Conservation (phyloP, 768 basidiomycete genomes). For the Calocera cornea region DNA sequence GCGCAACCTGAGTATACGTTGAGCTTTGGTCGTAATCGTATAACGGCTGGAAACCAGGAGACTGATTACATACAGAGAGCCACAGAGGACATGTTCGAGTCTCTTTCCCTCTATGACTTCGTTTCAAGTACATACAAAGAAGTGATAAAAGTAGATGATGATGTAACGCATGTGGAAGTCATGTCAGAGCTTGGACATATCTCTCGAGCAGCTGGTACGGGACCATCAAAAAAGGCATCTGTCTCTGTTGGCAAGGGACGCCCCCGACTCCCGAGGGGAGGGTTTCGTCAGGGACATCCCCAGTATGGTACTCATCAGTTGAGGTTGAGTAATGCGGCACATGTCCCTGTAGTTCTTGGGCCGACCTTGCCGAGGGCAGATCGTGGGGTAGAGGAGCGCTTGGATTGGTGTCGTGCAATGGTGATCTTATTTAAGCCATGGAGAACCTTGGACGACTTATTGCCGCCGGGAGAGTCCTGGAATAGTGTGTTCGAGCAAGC, state of each 20-base stretch:
- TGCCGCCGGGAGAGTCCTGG: constrained; percentile 18
- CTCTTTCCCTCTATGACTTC: constrained; percentile 5
- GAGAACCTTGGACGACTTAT: constrained; percentile 21
- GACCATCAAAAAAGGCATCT: no score
- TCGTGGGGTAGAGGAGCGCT: constrained; percentile 6
- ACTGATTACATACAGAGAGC: no score
- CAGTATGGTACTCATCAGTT: constrained; percentile 17
- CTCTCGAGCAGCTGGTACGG: no score
- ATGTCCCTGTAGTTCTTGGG: constrained; percentile 28
- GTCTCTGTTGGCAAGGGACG: no score
- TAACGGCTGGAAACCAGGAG: no score
- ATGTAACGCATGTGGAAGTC: no score
- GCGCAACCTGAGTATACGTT: no score
- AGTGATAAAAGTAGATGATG: not conserved
- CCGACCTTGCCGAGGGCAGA: constrained; percentile 25
- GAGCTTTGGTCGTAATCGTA: no score
- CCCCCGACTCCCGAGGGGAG: no score
- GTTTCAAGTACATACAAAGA: constrained; percentile 16
- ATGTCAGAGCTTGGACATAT: no score
- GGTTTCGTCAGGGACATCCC: constrained; percentile 11
- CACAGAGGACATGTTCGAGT: no score
- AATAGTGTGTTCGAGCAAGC: constrained; percentile 19
- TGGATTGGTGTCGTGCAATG: constrained; percentile 27
- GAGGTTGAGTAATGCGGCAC: not conserved
- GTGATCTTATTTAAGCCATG: constrained; percentile 36